phyloP scores from a whole-genome alignment of 73 alveolate genomes.

The Paramecium octaurelia region DNA sequence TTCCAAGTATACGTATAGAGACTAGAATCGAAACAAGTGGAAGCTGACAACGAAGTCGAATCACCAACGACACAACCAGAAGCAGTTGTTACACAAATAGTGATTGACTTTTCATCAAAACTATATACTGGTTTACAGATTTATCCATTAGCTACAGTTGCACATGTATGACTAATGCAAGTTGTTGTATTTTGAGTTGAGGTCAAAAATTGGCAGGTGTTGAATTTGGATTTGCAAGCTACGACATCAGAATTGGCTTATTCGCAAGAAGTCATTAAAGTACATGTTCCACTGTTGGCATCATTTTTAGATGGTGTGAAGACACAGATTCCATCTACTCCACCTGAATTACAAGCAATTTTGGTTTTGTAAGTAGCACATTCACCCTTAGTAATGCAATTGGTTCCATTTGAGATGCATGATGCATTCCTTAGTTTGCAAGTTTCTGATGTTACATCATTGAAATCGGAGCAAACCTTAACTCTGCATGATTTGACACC shows the following conservation, averaged over 20 bases:
- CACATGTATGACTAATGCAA: background rate
- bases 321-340: conserved; percentile 15
- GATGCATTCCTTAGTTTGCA: background rate
- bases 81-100: background rate
- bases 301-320: background rate
- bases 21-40: conserved; percentile 17
- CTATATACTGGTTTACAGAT: background rate
- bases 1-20: conserved; percentile 1
- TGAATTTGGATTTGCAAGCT: conserved; percentile 5
- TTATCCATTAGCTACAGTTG: background rate
- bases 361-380: background rate
- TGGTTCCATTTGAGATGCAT: background rate
- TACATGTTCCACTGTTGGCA: background rate
- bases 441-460: background rate
- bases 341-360: conserved; percentile 18
- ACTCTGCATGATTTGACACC: background rate
- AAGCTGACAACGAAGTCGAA: background rate
- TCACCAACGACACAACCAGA: conserved; percentile 22
- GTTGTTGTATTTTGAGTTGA: background rate
- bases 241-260: background rate
- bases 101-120: background rate
- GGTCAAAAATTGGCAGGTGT: background rate
- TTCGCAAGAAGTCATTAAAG: background rate
- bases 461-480: background rate
- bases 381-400: background rate